phyloP scores from a whole-genome alignment of 805 yeast species.

The Metschnikowia picachoensis region DNA sequence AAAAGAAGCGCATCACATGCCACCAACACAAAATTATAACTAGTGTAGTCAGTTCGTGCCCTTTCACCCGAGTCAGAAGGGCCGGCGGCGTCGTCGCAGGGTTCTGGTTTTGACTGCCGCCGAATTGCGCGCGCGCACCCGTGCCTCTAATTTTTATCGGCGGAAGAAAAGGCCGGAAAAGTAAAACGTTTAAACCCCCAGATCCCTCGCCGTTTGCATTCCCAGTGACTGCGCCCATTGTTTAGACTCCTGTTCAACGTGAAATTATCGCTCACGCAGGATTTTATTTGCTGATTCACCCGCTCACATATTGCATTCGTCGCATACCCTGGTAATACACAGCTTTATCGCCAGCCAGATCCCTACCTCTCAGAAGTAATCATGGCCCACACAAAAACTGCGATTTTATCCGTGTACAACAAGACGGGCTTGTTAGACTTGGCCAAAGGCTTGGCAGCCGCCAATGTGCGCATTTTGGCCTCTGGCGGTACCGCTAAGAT shows the following conservation, averaged over 20 bases:
- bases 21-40: neutral
- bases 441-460: constrained; percentile 89
- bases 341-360: neutral
- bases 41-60: neutral
- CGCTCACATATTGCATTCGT: neutral
- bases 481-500: constrained; percentile 96
- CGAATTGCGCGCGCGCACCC: constrained; percentile 8
- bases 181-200: constrained; percentile 1
- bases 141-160: constrained; percentile 3
- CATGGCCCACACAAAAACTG: constrained; percentile 64
- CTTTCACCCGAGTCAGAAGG: constrained; percentile 4
- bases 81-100: neutral
- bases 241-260: no score
- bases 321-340: neutral
- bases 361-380: neutral
- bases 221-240: neutral
- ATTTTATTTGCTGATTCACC: neutral
- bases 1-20: neutral
- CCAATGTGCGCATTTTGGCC: constrained; percentile 88
- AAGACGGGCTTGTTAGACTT: constrained; percentile 94
- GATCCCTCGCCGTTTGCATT: constrained; percentile 4
- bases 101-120: constrained; percentile 8
- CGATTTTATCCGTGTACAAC: constrained; percentile 94
- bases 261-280: no score
- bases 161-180: constrained; percentile 2